These are phyloP conservation scores for Vitis hybrid DNA, from an alignment of 177 flowering plant genomes.

Conservation along the genomic window DNA sequence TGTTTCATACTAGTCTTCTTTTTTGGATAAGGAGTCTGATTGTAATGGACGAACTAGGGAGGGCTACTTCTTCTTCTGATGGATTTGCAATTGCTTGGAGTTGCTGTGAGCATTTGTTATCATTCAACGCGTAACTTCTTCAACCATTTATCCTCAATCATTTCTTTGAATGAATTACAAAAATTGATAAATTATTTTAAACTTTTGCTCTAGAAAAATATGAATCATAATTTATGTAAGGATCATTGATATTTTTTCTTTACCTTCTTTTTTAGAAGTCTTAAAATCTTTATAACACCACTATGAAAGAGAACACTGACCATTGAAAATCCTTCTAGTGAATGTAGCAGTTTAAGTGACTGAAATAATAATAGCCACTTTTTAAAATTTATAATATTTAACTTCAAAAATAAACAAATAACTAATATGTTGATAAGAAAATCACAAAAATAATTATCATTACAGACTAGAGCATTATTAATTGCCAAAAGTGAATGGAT, in stretches of 20 bases:
- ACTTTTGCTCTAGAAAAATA: too few species aligned
- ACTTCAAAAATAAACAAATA: too few species aligned
- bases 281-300: too few species aligned
- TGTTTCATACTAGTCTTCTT: conserved; percentile 5
- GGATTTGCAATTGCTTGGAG: conserved; percentile 99
- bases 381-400: background rate
- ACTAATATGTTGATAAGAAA: too few species aligned
- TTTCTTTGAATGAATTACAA: background rate
- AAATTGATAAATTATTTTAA: too few species aligned
- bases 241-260: too few species aligned
- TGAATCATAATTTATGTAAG: too few species aligned
- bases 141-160: background rate
- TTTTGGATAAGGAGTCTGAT: conserved; percentile 70
- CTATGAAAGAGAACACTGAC: background rate
- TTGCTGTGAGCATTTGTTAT: conserved; percentile 92
- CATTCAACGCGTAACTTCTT: conserved; percentile 74
- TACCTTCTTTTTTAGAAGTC: too few species aligned
- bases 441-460: too few species aligned
- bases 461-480: too few species aligned
- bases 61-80: conserved; percentile 97
- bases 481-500: too few species aligned
- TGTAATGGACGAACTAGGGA: conserved; percentile 97
- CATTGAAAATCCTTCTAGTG: background rate
- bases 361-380: background rate
- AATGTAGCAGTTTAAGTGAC: too few species aligned